These are phyloP conservation scores for Penicillium sp. DNA, from an alignment of 2,329 filamentous ascomycete genomes.

Conservation along the genomic window DNA sequence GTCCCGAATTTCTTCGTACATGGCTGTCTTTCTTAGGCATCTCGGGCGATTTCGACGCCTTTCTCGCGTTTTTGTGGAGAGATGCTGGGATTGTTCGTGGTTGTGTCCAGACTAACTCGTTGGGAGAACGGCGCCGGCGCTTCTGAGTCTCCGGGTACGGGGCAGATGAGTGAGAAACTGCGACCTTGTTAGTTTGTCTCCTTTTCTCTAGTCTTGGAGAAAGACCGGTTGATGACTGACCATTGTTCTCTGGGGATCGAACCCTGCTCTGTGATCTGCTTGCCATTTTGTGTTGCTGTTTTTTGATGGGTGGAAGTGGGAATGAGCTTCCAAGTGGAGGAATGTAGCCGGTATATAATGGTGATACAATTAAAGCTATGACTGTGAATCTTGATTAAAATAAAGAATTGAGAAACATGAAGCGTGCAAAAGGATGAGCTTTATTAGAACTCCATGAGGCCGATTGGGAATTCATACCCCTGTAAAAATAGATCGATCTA, in stretches of 20 bases:
- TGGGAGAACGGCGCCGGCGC: background rate
- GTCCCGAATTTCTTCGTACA: background rate
- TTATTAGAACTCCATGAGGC: background rate
- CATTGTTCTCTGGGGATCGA: background rate
- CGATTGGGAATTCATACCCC: background rate
- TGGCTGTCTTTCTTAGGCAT: background rate
- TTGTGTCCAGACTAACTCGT: slow-evolving; percentile 1
- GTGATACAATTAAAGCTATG: background rate
- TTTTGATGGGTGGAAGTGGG: background rate
- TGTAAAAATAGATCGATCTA: background rate
- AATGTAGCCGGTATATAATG: background rate
- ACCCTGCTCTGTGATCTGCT: background rate
- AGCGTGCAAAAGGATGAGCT: background rate
- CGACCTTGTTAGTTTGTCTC: background rate
- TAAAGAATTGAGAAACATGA: background rate
- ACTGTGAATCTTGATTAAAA: background rate
- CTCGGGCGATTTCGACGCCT: background rate
- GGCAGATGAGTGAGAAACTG: background rate
- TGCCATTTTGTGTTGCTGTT: background rate
- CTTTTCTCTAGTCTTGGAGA: background rate
- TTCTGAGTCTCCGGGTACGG: background rate
- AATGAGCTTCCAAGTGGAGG: background rate
- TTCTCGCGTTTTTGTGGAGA: background rate
- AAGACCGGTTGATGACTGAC: background rate
- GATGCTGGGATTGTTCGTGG: background rate